Base-by-base conservation (phyloP, 2,329 filamentous ascomycete species). In the Arthrobotrys conoides region DNA sequence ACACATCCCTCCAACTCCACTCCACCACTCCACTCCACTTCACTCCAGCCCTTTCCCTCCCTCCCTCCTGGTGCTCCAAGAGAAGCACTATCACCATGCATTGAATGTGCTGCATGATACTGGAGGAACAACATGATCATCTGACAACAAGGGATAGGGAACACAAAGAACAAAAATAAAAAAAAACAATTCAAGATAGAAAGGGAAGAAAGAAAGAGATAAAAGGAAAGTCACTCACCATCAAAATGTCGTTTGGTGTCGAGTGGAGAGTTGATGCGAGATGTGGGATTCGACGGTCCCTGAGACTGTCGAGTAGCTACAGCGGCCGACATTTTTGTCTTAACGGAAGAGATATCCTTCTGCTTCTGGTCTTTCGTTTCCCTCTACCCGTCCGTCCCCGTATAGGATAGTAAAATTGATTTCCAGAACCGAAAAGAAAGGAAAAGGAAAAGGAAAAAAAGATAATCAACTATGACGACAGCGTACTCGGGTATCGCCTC, bases 291-390 rank as follows among this genome's bases (percentile, higher is more conserved):
- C 41, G 80, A 81, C 69, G 70, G 68, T 69, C 80, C 80, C 27
- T 77, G 76, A 53, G 64, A 80, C 73, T 81, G 80, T 80, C 81
- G 80, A 71, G 80, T 82, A 75, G 81, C 77, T 80, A 82, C 81
- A 71, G 80, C 81, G 79, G 81, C 81, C 80, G 81, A 82, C 81
- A 82, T 82, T 71, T n/a, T 76, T 81, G 68, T 80, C 51, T 80
- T 80, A 80, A 80, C 80, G 75, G 72, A 71, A 20, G 51, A 57
- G 51, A 57, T 69, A 59, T 77, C 68, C 57, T 24, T 18, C n/a
- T 5, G 55, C 44, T 38, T 16, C 14, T 38, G 36, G 18, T 61
- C 36, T 27, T 20, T 61, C 70, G n/a, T 71, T 63, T 80, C 71
- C 72, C 79, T 80, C 76, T 76, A 69, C 71, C 53, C 18, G 12